Conservation (phyloP, 306 rosid species). For the Fagus sylvatica region DNA sequence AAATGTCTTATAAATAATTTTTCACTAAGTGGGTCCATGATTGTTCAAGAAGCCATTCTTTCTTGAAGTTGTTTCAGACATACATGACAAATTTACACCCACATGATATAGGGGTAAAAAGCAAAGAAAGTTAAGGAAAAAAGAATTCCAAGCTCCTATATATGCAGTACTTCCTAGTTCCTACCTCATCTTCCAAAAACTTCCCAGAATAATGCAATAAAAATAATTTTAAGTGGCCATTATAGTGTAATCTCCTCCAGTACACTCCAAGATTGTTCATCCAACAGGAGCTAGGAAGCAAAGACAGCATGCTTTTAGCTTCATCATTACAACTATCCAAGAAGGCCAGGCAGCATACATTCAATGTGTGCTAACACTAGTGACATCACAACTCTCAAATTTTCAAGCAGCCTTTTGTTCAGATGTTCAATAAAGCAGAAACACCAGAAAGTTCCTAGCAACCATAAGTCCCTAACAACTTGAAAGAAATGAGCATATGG, state of each 20-base stretch:
- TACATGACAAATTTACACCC: background rate
- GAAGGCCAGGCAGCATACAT: background rate
- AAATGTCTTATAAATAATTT: background rate
- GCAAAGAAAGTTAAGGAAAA: background rate
- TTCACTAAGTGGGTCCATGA: background rate
- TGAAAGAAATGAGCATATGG: conserved; percentile 5
- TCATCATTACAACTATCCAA: background rate
- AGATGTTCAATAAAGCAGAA: conserved; percentile 31
- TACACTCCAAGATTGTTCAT: background rate
- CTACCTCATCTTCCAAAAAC: background rate
- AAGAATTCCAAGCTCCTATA: too few species aligned
- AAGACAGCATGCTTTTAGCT: background rate
- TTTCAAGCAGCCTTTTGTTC: conserved; percentile 1
- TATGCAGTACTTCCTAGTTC: conserved; percentile 55
- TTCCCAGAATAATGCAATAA: background rate
- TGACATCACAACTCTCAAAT: background rate
- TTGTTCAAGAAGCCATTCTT: background rate
- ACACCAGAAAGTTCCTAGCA: conserved; percentile 15
- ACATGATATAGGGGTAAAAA: background rate
- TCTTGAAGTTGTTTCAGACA: background rate
- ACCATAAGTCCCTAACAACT: conserved; percentile 11
- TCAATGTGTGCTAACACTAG: background rate
- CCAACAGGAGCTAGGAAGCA: background rate
- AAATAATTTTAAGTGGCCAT: background rate
- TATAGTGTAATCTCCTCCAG: background rate